Conservation (phyloP, 306 rosid species). For the Vigna trinervia region DNA sequence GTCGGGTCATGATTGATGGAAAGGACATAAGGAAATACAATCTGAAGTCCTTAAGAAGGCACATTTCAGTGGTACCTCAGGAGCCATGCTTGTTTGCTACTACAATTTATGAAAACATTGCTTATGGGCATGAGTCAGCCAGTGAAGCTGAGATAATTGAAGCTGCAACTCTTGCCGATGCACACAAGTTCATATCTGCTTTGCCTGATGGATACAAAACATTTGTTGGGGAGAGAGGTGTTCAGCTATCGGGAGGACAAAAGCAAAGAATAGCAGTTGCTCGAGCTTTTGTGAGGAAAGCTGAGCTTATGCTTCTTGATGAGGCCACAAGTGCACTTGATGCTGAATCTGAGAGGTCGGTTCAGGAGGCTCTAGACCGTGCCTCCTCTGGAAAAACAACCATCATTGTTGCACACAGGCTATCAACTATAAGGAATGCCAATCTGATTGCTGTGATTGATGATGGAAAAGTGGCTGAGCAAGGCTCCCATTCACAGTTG, state of each 20-base stretch:
- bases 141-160: slow-evolving; percentile 91
- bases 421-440: slow-evolving; percentile 89
- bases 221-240: slow-evolving; percentile 94
- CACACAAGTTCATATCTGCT: slow-evolving; percentile 85
- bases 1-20: slow-evolving; percentile 86
- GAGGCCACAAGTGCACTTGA: slow-evolving; percentile 99
- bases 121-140: slow-evolving; percentile 91
- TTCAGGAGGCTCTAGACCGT: slow-evolving; percentile 95
- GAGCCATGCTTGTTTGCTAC: slow-evolving; percentile 94
- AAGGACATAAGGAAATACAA: slow-evolving; percentile 92
- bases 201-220: slow-evolving; percentile 92
- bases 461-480: slow-evolving; percentile 98
- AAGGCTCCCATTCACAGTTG: slow-evolving; percentile 96
- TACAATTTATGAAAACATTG: slow-evolving; percentile 86
- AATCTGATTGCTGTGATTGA: slow-evolving; percentile 89
- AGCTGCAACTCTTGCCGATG: slow-evolving; percentile 92
- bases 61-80: slow-evolving; percentile 92
- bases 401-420: slow-evolving; percentile 87
- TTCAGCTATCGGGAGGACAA: slow-evolving; percentile 94
- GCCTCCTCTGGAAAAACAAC: slow-evolving; percentile 91
- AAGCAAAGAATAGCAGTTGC: slow-evolving; percentile 95
- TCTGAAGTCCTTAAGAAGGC: slow-evolving; percentile 89
- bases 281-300: slow-evolving; percentile 86
- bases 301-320: slow-evolving; percentile 92
- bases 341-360: slow-evolving; percentile 91